Percentiles rank a stretch among this genome's conserved stretches.
Conservation (phyloP, 2,329 filamentous ascomycete genomes). For the Sclerotinia subarctica region DNA sequence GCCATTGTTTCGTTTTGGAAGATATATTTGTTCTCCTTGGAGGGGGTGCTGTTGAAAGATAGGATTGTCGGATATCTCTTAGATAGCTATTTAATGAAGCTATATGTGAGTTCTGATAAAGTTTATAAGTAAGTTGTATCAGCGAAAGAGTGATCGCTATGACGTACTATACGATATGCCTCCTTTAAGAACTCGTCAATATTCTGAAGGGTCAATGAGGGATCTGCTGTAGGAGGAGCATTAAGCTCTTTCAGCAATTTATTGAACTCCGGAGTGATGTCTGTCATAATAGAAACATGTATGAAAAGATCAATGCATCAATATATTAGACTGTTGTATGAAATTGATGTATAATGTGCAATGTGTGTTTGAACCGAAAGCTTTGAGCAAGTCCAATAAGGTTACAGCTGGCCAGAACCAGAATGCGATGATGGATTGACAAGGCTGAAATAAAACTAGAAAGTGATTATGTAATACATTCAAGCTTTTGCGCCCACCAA, state of each 20-base stretch:
- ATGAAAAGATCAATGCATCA: background rate
- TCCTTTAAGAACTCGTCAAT: constrained; percentile 90
- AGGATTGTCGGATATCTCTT: constrained; percentile 78
- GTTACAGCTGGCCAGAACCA: background rate
- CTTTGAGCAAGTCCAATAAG: background rate
- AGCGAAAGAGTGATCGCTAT: constrained; percentile 22
- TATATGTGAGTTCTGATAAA: constrained; percentile 75
- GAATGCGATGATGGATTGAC: background rate
- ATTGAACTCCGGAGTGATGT: constrained; percentile 69
- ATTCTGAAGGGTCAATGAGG: constrained; percentile 43
- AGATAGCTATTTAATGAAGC: constrained; percentile 76
- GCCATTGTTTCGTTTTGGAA: constrained; percentile 34
- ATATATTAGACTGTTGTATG: background rate
- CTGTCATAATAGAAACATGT: constrained; percentile 44
- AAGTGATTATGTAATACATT: background rate
- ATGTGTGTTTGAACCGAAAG: background rate
- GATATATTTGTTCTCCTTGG: constrained; percentile 44
- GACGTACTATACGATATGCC: constrained; percentile 81
- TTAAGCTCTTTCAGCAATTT: constrained; percentile 60
- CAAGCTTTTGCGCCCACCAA: background rate
- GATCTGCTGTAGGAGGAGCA: constrained; percentile 46
- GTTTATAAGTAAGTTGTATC: constrained; percentile 28
- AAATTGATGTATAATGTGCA: background rate
- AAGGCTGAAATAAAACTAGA: constrained; percentile 3
- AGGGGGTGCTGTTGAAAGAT: constrained; percentile 76